phyloP scores from a whole-genome alignment of 352 stramenopile genomes.

The Phytophthora fragariae region DNA sequence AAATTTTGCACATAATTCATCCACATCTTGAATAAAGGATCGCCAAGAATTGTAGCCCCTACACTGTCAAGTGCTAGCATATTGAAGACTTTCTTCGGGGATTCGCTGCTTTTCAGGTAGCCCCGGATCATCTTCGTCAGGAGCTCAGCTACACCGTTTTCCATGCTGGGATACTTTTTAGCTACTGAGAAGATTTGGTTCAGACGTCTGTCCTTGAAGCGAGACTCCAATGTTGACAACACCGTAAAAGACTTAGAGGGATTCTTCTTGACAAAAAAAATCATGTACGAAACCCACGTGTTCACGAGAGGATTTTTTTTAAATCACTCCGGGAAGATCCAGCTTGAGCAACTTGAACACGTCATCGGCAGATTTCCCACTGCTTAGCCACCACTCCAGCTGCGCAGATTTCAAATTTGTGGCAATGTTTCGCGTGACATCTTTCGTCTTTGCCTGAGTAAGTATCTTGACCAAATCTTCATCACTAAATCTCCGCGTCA shows the following conservation, averaged over 20 bases:
- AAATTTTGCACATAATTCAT: background rate
- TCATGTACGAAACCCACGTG: background rate
- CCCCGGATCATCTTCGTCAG: background rate
- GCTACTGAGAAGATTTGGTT: background rate
- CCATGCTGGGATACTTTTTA: background rate
- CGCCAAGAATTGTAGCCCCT: background rate
- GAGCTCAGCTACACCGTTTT: background rate
- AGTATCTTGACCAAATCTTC: background rate
- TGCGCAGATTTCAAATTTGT: background rate
- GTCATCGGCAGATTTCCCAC: background rate
- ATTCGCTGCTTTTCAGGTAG: background rate
- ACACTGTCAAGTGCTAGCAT: background rate
- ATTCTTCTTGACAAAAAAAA: background rate
- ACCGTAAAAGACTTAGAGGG: background rate
- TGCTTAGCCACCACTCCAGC: background rate
- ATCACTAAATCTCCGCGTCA: background rate
- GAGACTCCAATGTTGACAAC: background rate
- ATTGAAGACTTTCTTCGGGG: background rate
- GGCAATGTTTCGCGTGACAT: background rate
- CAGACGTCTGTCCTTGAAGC: background rate
- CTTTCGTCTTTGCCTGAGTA: background rate
- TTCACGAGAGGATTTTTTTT: background rate
- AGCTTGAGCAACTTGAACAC: background rate
- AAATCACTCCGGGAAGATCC: background rate
- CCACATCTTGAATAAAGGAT: background rate